Conservation (phyloP, 352 stramenopile species). For the Phytophthora syringae region DNA sequence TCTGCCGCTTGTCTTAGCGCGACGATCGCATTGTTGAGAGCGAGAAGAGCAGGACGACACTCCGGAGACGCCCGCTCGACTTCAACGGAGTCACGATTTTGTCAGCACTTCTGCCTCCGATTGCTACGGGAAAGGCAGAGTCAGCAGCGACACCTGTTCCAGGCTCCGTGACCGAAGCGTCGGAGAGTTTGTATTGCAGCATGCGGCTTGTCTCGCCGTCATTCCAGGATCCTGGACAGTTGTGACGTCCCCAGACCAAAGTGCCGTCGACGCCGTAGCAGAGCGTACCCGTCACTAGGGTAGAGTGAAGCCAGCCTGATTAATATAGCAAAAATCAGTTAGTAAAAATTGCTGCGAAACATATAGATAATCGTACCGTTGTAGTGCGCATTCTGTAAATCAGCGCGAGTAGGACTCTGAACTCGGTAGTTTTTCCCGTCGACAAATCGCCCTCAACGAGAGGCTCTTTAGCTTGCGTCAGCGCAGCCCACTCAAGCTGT, state of each 20-base stretch:
- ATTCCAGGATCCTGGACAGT: background rate
- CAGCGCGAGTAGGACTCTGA: too few relatives aligned
- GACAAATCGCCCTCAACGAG: too few relatives aligned
- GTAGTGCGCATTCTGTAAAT: too few relatives aligned
- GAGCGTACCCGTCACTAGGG: too few relatives aligned
- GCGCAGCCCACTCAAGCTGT: too few relatives aligned
- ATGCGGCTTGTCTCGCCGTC: background rate
- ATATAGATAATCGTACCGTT: too few relatives aligned
- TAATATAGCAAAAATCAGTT: too few relatives aligned
- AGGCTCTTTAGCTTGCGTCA: too few relatives aligned
- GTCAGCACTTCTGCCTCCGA: background rate
- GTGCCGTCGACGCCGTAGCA: constrained; percentile 1
- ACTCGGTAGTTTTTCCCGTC: too few relatives aligned
- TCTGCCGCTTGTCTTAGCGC: constrained; percentile 3
- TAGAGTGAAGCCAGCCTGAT: too few relatives aligned
- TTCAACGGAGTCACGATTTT: constrained; percentile 6
- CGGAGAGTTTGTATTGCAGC: constrained; percentile 4
- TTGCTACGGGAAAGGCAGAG: constrained; percentile 3
- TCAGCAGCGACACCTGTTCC: constrained; percentile 2
- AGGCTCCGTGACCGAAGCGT: background rate
- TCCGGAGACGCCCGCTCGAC: background rate
- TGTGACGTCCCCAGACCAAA: background rate
- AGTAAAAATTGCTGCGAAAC: too few relatives aligned
- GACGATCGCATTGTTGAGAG: constrained; percentile 2
- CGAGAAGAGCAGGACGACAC: background rate